Percentiles rank a stretch among this genome's conserved stretches.
Evolutionary conservation across 2,329 filamentous ascomycete genomes (phyloP).

Genomic region (Xylariomycetidae sp.): DNA sequence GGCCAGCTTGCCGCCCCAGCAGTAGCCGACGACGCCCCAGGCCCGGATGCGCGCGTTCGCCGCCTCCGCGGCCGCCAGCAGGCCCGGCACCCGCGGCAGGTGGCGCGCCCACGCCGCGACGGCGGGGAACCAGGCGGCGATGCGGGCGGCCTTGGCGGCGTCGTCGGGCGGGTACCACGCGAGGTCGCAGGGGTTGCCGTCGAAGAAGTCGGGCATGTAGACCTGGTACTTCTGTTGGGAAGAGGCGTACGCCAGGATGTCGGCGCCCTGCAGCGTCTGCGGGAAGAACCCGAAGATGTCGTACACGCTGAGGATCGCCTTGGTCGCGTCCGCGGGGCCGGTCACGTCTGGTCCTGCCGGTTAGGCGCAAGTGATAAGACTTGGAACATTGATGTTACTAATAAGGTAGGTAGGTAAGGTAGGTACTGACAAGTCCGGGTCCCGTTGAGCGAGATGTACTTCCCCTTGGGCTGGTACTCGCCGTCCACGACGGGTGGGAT

Average conservation of each 20-base stretch:
- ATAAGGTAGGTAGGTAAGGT: not conserved
- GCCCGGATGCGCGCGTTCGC: constrained; percentile 47
- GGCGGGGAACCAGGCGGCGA: constrained; percentile 52
- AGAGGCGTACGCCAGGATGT: constrained; percentile 51
- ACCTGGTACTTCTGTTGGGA: constrained; percentile 66
- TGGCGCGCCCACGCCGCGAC: constrained; percentile 39
- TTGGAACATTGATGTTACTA: too few relatives aligned
- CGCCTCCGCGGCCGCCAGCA: constrained; percentile 43
- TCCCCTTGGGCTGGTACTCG: constrained; percentile 14
- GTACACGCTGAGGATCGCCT: constrained; percentile 53
- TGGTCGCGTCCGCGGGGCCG: constrained; percentile 37
- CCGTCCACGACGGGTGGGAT: constrained; percentile 12
- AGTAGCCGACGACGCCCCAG: constrained; percentile 54
- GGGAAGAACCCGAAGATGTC: constrained; percentile 67
- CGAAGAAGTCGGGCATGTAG: constrained; percentile 85
- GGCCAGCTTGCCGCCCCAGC: constrained; percentile 63
- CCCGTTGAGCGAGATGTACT: constrained; percentile 10
- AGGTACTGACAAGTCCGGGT: constrained; percentile 12
- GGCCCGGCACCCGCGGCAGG: constrained; percentile 41
- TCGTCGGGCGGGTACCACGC: constrained; percentile 54
- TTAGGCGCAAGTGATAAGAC: too few relatives aligned
- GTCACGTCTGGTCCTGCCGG: constrained; percentile 35
- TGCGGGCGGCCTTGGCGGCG: constrained; percentile 51
- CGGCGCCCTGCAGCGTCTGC: constrained; percentile 63
- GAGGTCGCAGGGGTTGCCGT: constrained; percentile 57